A percentile compares a stretch with the other conserved stretches of the same genome.
Evolutionary conservation across 352 stramenopile species (phyloP).

Genomic region (Blastocystis sp.): DNA sequence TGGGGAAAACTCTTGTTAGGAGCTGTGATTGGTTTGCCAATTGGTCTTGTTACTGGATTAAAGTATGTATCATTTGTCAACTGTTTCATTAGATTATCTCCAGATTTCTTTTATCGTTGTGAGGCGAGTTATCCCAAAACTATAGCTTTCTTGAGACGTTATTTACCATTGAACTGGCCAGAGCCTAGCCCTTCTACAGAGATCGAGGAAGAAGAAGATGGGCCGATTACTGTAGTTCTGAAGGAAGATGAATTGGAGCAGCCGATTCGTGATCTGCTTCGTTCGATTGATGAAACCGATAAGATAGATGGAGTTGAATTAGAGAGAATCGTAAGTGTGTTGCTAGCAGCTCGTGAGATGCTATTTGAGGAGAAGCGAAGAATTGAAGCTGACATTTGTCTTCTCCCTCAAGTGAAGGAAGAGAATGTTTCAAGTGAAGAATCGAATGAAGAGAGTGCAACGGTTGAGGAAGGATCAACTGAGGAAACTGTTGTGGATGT

Average conservation of each 20-base stretch:
- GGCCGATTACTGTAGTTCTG: neutral
- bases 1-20: neutral
- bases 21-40: slow-evolving; percentile 19
- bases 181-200: neutral
- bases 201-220: neutral
- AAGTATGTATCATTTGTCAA: neutral
- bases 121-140: slow-evolving; percentile 6
- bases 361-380: slow-evolving; percentile 18
- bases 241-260: slow-evolving; percentile 28
- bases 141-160: neutral
- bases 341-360: slow-evolving; percentile 24
- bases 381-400: neutral
- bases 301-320: neutral
- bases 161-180: slow-evolving; percentile 29
- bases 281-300: slow-evolving; percentile 8
- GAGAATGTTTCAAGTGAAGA: neutral
- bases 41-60: slow-evolving; percentile 3
- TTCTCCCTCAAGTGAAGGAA: neutral
- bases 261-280: neutral
- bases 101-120: slow-evolving; percentile 34
- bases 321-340: neutral
- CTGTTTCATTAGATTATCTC: slow-evolving; percentile 19
- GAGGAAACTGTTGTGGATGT: neutral
- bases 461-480: neutral
- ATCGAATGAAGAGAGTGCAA: neutral